Evolutionary conservation across 192 early-diverging fungal species (phyloP), one percentile per base, ranked within the genome.

Genomic region (Funneliformis geosporum): DNA sequence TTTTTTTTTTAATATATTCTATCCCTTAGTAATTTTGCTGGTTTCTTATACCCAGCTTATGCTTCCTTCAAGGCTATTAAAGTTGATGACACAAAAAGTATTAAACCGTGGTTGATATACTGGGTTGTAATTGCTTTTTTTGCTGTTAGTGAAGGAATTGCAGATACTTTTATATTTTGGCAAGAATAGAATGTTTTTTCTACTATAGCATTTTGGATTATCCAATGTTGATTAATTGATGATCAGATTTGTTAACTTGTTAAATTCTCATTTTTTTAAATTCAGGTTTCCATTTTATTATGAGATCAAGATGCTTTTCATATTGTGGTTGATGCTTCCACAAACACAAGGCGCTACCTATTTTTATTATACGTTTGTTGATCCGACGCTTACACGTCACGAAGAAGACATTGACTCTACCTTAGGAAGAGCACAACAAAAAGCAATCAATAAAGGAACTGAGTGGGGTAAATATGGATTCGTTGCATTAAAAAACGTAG

Each of bases 261-360:
- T 40, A 69, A 69, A 39, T 39, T 44, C 14, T 28, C 75, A 0
- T 14, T 40, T 11, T 44, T 73, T 10, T 16, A 25, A 46, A 23
- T 12, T 18, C 28, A 80, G 80, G 80, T 78, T 81, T 10, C 80
- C 80, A 43, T 81, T 81, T 44, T 81, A 81, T 42, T 76, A 81
- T 16, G 80, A 81, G 23, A 25, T 81, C 21, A 81, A 81, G 43
- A 60, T 78, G 40, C 7, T 76, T 25, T 81, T 81, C 59, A 64
- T 81, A 25, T 42, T 81, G 18, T 81, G 80, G 80, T 46, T 81
- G 25, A 76, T 81, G 23, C 40, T 81, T 10, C 80, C 80, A 0
- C 75, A 79, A 50, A 78, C 80, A 25, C 75, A 70, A 47, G 80
- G 80, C 28, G 73, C 60, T 2, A 59, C 39, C 1, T 25, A 68